Evolutionary conservation across 371 early-diverging fungal species (phyloP).

Genomic region (Apophysomyces trapeziformis): DNA sequence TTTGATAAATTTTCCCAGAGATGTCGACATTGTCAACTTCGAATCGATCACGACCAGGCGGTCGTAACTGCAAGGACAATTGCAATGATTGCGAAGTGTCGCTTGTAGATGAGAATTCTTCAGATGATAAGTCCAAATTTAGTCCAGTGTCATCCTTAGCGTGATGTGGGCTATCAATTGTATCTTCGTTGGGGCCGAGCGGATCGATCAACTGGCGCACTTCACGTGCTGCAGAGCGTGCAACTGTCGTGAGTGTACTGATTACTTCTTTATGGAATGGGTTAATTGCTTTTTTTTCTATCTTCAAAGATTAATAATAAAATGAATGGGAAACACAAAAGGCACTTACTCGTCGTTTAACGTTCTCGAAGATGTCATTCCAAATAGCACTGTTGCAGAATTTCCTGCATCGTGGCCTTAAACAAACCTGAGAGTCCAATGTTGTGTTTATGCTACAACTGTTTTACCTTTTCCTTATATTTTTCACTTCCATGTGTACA

Average conservation of each 20-base stretch:
- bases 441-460: slow-evolving; percentile 16
- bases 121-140: slow-evolving; percentile 19
- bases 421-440: slow-evolving; percentile 18
- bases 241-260: not conserved
- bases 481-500: slow-evolving; percentile 16
- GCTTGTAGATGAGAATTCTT: slow-evolving; percentile 18
- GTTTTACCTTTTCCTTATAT: slow-evolving; percentile 16
- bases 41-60: slow-evolving; percentile 19
- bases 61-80: slow-evolving; percentile 22
- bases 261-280: slow-evolving; percentile 16
- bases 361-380: slow-evolving; percentile 19
- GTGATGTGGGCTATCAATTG: slow-evolving; percentile 19
- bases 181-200: slow-evolving; percentile 2
- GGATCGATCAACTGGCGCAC: slow-evolving; percentile 13
- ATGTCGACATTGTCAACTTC: slow-evolving; percentile 24
- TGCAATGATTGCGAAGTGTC: slow-evolving; percentile 17
- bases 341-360: slow-evolving; percentile 18
- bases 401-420: slow-evolving; percentile 11
- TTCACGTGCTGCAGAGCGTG: not conserved
- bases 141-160: slow-evolving; percentile 15
- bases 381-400: slow-evolving; percentile 18
- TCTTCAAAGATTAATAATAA: slow-evolving; percentile 12
- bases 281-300: slow-evolving; percentile 4
- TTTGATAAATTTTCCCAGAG: slow-evolving; percentile 26
- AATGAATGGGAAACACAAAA: slow-evolving; percentile 13